A percentile compares a stretch with the other conserved stretches of the same genome.
These are phyloP conservation scores for Rhodomyrtus psidioides DNA, from an alignment of 441 rosid species.

Conservation along the genomic window DNA sequence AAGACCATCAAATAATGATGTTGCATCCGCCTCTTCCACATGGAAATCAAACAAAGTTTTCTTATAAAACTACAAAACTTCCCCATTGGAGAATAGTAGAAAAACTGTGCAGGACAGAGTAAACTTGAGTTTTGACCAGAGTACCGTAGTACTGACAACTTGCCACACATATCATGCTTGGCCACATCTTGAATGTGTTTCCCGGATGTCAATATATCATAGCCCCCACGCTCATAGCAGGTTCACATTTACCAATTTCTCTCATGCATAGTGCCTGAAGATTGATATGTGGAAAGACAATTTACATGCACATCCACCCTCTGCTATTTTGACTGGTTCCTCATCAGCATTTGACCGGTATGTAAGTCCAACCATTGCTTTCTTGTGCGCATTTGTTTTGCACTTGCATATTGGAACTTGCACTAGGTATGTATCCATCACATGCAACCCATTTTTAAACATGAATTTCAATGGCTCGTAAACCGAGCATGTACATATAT, in stretches of 20 bases:
- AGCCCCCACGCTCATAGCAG: neutral
- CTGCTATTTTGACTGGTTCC: neutral
- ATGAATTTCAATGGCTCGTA: neutral
- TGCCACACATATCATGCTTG: neutral
- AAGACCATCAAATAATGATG: neutral
- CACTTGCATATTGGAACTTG: neutral
- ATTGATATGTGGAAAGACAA: neutral
- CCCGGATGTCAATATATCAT: neutral
- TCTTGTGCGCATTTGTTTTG: neutral
- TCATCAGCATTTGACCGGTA: neutral
- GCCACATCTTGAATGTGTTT: neutral
- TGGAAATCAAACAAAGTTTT: neutral
- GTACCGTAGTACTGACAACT: neutral
- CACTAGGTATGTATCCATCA: neutral
- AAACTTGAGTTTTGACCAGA: neutral
- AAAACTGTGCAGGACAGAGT: neutral
- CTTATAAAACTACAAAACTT: neutral
- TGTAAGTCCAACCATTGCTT: neutral
- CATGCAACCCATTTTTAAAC: neutral
- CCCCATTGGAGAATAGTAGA: neutral
- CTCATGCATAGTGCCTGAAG: neutral
- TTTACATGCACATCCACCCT: neutral
- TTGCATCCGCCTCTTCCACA: neutral
- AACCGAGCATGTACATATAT: neutral
- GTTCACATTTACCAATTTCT: neutral